Evolutionary conservation across 192 early-diverging fungal genomes (phyloP), one percentile per base, ranked within the genome.

Genomic region (Radiomyces spectabilis): DNA sequence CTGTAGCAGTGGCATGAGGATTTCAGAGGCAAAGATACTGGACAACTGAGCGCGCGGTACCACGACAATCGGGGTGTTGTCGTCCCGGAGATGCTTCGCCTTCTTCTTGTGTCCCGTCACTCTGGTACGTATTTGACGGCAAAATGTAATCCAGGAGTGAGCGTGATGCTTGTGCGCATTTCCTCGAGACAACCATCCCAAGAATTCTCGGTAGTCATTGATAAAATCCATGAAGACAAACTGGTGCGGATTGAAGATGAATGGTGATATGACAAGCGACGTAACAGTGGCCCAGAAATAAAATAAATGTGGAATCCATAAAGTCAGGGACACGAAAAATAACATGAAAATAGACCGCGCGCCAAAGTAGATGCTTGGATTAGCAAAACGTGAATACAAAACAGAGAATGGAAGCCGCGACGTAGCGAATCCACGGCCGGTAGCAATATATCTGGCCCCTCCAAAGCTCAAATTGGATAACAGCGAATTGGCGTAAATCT

Each of bases 191-290:
- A 87, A 59, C 84, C 85, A 87, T 43, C 68, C 71, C 51, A 87
- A 61, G 67, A 77, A 84, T 41, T 77, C 75, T 34, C 75, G 75
- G 69, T 85, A 87, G 52, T 87, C 85, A 32, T 74, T 48, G 55
- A 84, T 80, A 60, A 86, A 86, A 54, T 81, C 75, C 0, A 68
- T 75, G 44, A 85, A 51, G 21, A 74, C 74, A 44, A 87, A 86
- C 66, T 87, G 85, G 46, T 86, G 85, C 29, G 85, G 85, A 42
- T 87, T 87, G 71, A 83, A 87, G 37, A 87, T 56, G 61, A 86
- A 87, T 31, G 85, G 84, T 18, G 84, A 77, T 8, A 87, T 60
- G 37, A 79, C 44, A 27, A 87, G 69, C 12, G 84, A 72, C 6
- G 77, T 63, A 21, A 84, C 81, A 50, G 76, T 82, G 16, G 83